Evolutionary conservation across 257 asterid species (phyloP).

Genomic region (Primulina eburnea): DNA sequence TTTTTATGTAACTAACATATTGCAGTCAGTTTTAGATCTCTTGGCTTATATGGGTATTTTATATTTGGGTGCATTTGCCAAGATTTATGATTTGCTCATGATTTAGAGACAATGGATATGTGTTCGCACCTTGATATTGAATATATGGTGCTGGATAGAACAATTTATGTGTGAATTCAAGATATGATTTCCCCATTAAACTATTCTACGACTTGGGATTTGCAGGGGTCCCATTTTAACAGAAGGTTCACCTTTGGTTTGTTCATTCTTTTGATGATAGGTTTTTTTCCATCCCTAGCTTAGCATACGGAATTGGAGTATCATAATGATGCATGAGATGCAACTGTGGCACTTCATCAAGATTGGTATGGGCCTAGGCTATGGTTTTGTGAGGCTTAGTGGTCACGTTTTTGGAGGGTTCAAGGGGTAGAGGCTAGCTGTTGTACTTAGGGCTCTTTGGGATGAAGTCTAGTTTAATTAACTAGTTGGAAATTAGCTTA

Average conservation of each 20-base stretch:
- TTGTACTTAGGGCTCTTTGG: fast-evolving
- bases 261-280: conserved; percentile 1
- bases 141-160: not conserved
- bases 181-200: not conserved
- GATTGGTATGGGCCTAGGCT: no score
- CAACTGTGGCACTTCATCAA: not conserved
- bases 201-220: not conserved
- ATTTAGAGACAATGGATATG: not conserved
- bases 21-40: not conserved
- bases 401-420: no score
- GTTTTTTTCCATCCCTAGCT: conserved; percentile 4
- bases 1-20: conserved; percentile 4
- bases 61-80: not conserved
- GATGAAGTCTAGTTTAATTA: no score
- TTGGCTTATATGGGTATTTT: not conserved
- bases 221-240: not conserved
- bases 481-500: no score
- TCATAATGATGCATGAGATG: not conserved
- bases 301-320: not conserved
- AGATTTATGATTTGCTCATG: not conserved
- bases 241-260: not conserved
- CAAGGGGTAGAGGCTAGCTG: no score
- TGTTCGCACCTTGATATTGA: conserved; percentile 19
- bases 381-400: no score
- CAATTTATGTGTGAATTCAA: not conserved